Percentiles rank a stretch among this genome's conserved stretches.
Evolutionary conservation across 257 asterid species (phyloP).

Genomic region (Solanum pimpinellifolium): DNA sequence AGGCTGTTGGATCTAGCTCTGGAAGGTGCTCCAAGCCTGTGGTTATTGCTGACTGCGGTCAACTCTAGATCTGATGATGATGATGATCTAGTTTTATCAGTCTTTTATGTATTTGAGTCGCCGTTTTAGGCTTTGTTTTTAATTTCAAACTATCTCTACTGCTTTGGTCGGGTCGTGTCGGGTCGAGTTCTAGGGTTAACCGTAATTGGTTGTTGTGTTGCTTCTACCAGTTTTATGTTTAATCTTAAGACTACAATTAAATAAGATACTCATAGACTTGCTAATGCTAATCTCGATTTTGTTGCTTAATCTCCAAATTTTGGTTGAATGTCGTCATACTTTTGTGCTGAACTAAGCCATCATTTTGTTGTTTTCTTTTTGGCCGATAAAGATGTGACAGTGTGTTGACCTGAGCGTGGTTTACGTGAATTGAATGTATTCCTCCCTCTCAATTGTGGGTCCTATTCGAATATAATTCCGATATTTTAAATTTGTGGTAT

Average conservation of each 20-base stretch:
- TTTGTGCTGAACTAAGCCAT: neutral
- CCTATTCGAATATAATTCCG: neutral
- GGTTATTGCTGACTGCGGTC: constrained; percentile 50
- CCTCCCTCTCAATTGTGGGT: neutral
- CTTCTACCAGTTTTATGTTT: neutral
- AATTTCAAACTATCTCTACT: neutral
- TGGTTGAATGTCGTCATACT: neutral
- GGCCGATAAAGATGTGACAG: neutral
- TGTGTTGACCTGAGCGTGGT: neutral
- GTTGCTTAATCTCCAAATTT: neutral
- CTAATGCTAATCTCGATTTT: neutral
- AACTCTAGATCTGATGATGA: constrained; percentile 28
- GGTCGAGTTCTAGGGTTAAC: neutral
- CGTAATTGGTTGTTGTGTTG: neutral
- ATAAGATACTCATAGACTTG: neutral
- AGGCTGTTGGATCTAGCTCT: constrained; percentile 55
- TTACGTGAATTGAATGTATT: neutral
- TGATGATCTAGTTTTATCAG: neutral
- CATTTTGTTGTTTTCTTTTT: neutral
- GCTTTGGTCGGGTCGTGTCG: neutral
- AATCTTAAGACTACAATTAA: neutral
- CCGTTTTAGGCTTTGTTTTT: neutral
- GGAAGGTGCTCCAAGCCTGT: constrained; percentile 58
- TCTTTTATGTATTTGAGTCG: neutral
- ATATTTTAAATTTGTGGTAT: neutral